Base-by-base conservation (phyloP, 163 green algal genomes). In the Scenedesmus sp. region DNA sequence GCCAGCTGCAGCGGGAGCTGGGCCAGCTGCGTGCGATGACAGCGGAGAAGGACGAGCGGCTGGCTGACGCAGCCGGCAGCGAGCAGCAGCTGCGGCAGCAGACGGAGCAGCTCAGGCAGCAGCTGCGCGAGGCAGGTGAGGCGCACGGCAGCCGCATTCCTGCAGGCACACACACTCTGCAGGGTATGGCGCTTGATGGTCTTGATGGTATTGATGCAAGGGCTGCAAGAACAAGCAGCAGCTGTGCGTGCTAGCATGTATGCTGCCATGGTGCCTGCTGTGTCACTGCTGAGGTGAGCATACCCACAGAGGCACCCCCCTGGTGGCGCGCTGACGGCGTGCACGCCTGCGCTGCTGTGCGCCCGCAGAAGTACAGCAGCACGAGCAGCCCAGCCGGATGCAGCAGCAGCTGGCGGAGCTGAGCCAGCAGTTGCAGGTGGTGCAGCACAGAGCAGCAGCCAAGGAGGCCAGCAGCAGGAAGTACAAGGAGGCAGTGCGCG, bases 401-500 rank as follows among this genome's bases (percentile, higher is more conserved):
- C 91, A 88, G 79, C 93, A 68, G 49, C 89, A 92, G 73, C 44
- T 93, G 46, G 65, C 87, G 53, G 72, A 91, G 81, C 86, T 96
- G 76, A 88, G 93, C 83, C 91, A 93, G 91, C 92, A 95, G 90
- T 78, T 96, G 76, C 73, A 88, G 35, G 79, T 79, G 0, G 85
- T 93, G 70, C 89, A 94, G 59, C 81, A 90, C 18, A 93, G 94
- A 90, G 91, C 95, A 84, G 88, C 93, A 59, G 56, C 88, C 10
- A 89, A 93, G 40, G 94, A 96, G 81, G 92, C 92, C 20, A 94
- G 94, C 70, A 93, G 94, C 15, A 88, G 92, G 24, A 95, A 94
- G 82, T 97, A 97, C 94, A 97, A 97, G 92, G 95, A 96, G 85
- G 95, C 93, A 12, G 95, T 94, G 53, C 85, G 91, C 16, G 86